Evolutionary conservation across 208 protist species (phyloP).

Genomic region (Polymyxa betae): DNA sequence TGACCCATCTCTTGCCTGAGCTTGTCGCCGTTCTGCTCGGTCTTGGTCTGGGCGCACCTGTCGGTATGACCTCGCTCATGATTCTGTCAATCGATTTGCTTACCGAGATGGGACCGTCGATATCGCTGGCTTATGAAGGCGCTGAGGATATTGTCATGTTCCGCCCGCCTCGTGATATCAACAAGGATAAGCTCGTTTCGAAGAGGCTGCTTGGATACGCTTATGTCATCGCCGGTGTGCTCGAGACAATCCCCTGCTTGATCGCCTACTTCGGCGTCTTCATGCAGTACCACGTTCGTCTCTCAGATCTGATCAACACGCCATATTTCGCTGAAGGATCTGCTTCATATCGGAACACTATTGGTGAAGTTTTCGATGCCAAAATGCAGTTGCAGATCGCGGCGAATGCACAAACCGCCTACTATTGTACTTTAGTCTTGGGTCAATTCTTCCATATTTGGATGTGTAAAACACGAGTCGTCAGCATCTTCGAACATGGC

Average conservation of each 20-base stretch:
- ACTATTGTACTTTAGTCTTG: not conserved
- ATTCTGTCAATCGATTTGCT: conserved; percentile 78
- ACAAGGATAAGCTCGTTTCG: conserved; percentile 18
- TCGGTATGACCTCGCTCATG: conserved; percentile 73
- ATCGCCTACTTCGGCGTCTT: not conserved
- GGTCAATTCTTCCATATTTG: not conserved
- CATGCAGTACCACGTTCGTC: not conserved
- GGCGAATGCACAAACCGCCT: not conserved
- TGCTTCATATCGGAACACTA: not conserved
- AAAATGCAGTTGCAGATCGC: not conserved
- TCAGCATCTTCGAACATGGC: not conserved
- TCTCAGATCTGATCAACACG: not conserved
- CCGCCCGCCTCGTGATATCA: conserved; percentile 50
- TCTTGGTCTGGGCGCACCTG: conserved; percentile 71
- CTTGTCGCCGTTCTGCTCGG: conserved; percentile 74
- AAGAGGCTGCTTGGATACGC: not conserved
- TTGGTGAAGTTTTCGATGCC: not conserved
- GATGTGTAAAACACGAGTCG: not conserved
- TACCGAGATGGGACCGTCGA: conserved; percentile 43
- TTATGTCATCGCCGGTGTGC: not conserved
- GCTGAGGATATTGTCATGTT: conserved; percentile 53
- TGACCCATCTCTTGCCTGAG: conserved; percentile 76
- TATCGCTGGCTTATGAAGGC: conserved; percentile 58
- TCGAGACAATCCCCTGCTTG: not conserved
- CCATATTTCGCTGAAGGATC: not conserved